Conservation (phyloP, 176 grass and related monocot genomes). For the Musa itinerans region DNA sequence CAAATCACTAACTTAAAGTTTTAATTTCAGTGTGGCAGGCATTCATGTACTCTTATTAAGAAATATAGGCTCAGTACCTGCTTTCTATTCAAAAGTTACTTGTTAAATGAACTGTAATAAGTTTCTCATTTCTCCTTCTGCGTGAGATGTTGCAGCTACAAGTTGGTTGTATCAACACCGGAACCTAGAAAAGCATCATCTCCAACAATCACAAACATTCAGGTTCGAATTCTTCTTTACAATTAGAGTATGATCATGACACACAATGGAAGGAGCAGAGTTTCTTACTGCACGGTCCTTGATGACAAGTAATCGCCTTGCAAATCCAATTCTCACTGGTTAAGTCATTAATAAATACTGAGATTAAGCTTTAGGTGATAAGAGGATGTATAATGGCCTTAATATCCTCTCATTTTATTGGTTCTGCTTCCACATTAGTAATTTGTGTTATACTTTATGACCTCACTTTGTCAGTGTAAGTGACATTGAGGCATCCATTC, state of each 20-base stretch:
- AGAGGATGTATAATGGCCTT: background rate
- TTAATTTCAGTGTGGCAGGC: background rate
- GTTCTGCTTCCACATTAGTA: background rate
- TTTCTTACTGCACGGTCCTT: background rate
- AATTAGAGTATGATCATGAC: background rate
- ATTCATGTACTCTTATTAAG: background rate
- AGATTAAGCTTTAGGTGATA: background rate
- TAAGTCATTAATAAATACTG: background rate
- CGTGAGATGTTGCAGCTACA: conserved; percentile 47
- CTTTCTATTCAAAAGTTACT: background rate
- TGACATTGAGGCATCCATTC: background rate
- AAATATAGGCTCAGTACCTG: background rate
- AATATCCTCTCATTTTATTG: background rate
- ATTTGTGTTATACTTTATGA: background rate
- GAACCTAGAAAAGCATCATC: conserved; percentile 83
- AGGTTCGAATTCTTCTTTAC: conserved; percentile 34
- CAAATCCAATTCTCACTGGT: background rate
- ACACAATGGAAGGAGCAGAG: too few relatives aligned
- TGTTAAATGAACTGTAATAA: background rate
- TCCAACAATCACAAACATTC: conserved; percentile 93
- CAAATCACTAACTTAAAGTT: background rate
- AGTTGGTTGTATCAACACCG: conserved; percentile 56
- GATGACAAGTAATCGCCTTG: background rate
- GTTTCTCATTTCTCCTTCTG: background rate
- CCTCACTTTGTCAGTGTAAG: background rate